A percentile compares a stretch with the other conserved stretches of the same genome.
Conservation (phyloP, 805 yeast species). For the Kazachstania martiniae region DNA sequence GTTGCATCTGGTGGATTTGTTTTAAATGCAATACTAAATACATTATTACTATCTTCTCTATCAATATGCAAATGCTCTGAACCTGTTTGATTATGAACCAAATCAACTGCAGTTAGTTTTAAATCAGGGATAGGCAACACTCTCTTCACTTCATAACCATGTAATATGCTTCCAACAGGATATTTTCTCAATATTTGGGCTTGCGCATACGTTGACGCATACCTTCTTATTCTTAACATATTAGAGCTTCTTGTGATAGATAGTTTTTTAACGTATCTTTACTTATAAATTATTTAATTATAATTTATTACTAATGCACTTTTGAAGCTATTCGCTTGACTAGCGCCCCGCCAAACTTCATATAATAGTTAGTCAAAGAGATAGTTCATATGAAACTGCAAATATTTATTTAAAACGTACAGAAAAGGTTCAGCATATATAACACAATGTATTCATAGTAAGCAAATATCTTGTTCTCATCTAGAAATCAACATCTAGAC, state of each 20-base stretch:
- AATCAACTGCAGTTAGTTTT: conserved; percentile 64
- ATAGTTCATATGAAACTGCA: no score
- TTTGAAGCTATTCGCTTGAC: no score
- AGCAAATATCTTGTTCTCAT: no score
- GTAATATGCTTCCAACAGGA: conserved; percentile 49
- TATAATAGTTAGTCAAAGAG: no score
- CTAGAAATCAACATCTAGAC: no score
- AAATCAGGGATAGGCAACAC: conserved; percentile 71
- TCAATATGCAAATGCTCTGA: conserved; percentile 80
- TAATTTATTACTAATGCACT: no score
- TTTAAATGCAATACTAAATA: conserved; percentile 79
- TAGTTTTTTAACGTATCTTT: no score
- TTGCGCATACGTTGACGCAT: conserved; percentile 21
- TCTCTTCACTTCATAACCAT: conserved; percentile 58
- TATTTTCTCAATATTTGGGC: conserved; percentile 37
- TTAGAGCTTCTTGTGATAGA: background rate
- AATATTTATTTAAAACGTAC: no score
- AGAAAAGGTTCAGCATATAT: no score
- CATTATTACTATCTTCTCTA: conserved; percentile 73
- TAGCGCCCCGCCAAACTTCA: no score
- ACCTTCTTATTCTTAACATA: conserved; percentile 21
- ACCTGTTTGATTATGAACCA: conserved; percentile 59
- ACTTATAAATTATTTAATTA: no score
- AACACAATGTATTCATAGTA: no score
- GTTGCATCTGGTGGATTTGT: conserved; percentile 93